Evolutionary conservation across 176 grass and related monocot species (phyloP), one percentile per base, ranked within the genome.

Genomic region (Oryza punctata): DNA sequence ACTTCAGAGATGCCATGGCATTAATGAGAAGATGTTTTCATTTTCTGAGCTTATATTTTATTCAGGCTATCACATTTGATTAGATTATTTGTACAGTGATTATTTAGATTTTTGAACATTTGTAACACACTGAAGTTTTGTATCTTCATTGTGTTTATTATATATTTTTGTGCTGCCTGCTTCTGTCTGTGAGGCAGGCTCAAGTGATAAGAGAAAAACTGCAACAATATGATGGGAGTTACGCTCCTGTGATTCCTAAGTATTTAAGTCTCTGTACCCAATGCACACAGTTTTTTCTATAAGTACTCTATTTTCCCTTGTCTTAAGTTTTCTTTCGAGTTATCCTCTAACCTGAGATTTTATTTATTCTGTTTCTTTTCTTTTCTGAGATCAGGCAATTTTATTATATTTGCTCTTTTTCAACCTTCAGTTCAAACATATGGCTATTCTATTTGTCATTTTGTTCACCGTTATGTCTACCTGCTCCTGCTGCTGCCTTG

Each of bases 1-100:
- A 90, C 84, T 86, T 82, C 46, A 67, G 84, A 90, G 88, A 78
- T 78, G 88, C 67, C 26, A 37, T 70, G 35, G 78, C 88, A 86
- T 90, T 78, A 21, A 90, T 82, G 88, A 90, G 83, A 86, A 82
- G 59, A 90, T 49, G 33, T 46, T 73, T 23, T 82, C 73, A 82
- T 90, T 2, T 50, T 49, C 79, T 90, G 61, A 86, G 74, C 68
- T 24, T 6, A 16, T 15, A 10, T 0, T 81, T 32, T 73, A 61
- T 6, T 24, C 54, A 61, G 0, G 10, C 9, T 41, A 41, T 40
- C 38, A 10, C 7, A 40, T 40, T 35, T 7, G 37, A 10, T 41
- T 10, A 41, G 2, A 41, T 41, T 1, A 41, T 41, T 41, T 41
- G 40, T 41, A 2, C 38, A 40, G 38, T 40, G 7, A 10, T 4